Evolutionary conservation across 495 filamentous ascomycete species (phyloP).

Genomic region (Recurvomyces mirabilis): DNA sequence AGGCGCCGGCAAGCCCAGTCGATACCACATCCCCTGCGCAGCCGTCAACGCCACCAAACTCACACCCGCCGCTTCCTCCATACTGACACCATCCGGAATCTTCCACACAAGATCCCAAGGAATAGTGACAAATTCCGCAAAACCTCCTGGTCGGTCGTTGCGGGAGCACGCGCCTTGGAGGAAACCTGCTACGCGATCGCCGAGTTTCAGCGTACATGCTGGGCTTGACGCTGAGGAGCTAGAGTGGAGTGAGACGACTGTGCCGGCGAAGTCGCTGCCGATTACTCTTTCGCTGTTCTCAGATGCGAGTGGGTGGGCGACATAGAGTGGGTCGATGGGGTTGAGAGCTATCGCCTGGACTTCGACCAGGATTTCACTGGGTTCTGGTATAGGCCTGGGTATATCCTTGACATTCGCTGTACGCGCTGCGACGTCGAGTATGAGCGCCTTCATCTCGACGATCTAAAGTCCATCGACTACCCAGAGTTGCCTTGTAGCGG

Average conservation of each 20-base stretch:
- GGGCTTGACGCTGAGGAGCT: conserved; percentile 5
- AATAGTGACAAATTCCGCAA: conserved; percentile 32
- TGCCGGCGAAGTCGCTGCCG: conserved; percentile 40
- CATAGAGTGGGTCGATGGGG: conserved; percentile 32
- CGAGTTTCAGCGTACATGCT: conserved; percentile 15
- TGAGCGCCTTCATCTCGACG: conserved; percentile 22
- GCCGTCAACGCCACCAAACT: conserved; percentile 27
- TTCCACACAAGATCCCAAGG: conserved; percentile 30
- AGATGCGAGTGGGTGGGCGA: conserved; percentile 25
- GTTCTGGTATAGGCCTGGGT: conserved; percentile 16
- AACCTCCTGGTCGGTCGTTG: conserved; percentile 32
- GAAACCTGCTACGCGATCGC: conserved; percentile 24
- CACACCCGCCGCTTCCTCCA: conserved; percentile 29
- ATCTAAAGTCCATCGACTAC: too few species aligned
- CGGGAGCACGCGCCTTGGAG: conserved; percentile 30
- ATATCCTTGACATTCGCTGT: conserved; percentile 25
- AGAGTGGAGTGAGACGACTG: conserved; percentile 22
- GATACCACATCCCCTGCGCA: conserved; percentile 29
- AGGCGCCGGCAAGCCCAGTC: conserved; percentile 27
- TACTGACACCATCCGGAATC: conserved; percentile 24
- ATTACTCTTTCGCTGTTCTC: conserved; percentile 27
- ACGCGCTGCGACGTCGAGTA: conserved; percentile 24
- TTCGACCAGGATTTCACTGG: conserved; percentile 18
- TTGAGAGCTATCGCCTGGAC: conserved; percentile 24
- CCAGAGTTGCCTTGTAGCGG: too few species aligned